Percentiles rank a stretch among this genome's conserved stretches.
Conservation (phyloP, 2,329 filamentous ascomycete genomes). For the Phialophora macrospora region DNA sequence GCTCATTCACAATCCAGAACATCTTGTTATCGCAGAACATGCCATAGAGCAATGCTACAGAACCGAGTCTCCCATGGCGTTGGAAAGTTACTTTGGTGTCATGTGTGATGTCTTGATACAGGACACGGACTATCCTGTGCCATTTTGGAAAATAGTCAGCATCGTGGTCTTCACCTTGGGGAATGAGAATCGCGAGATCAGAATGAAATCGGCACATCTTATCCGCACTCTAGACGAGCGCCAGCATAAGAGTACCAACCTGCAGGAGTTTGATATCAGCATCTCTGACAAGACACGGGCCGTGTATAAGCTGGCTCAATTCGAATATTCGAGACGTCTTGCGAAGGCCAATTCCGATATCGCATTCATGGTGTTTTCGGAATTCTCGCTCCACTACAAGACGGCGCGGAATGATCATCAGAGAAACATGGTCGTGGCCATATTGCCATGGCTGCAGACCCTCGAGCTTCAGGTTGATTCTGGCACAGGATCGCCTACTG, state of each 20-base stretch:
- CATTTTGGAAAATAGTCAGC: constrained; percentile 89
- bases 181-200: constrained; percentile 84
- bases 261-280: constrained; percentile 97
- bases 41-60: constrained; percentile 91
- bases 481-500: constrained; percentile 80
- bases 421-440: constrained; percentile 89
- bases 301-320: constrained; percentile 96
- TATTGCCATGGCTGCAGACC: constrained; percentile 93
- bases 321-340: constrained; percentile 90
- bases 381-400: constrained; percentile 93
- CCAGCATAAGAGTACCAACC: constrained; percentile 82
- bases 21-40: constrained; percentile 82
- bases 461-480: constrained; percentile 92
- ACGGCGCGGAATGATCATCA: constrained; percentile 81
- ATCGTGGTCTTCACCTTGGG: constrained; percentile 91
- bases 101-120: constrained; percentile 86
- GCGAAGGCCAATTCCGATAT: constrained; percentile 86
- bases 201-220: constrained; percentile 83
- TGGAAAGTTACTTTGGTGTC: constrained; percentile 95
- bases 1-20: constrained; percentile 86
- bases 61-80: constrained; percentile 76
- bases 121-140: constrained; percentile 77
- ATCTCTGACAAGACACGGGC: constrained; percentile 98
- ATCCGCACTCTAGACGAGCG: constrained; percentile 81
- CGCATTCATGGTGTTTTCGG: constrained; percentile 92